These are phyloP conservation scores for Catharanthus roseus DNA, from an alignment of 257 asterid species.

Conservation along the genomic window DNA sequence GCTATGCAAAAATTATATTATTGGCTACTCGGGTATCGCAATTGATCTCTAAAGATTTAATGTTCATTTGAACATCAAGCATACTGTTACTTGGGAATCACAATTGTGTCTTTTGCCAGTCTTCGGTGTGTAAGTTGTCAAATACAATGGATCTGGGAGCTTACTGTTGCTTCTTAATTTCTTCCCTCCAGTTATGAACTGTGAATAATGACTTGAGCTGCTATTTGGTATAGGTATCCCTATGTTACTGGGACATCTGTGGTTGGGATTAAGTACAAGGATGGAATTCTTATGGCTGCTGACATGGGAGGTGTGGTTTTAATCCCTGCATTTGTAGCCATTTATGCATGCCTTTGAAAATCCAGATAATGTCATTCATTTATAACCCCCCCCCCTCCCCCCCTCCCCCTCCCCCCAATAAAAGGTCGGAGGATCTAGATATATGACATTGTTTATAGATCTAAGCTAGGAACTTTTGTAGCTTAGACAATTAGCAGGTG, in stretches of 20 bases:
- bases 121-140: background rate
- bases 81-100: no score
- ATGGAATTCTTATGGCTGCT: conserved; percentile 88
- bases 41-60: no score
- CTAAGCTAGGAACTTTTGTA: background rate
- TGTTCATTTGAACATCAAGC: no score
- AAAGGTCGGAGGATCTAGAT: background rate
- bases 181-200: conserved; percentile 5
- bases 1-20: no score
- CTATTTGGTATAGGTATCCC: conserved; percentile 48
- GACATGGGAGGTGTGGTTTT: conserved; percentile 92
- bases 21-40: no score
- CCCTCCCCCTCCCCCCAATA: no score
- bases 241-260: conserved; percentile 93
- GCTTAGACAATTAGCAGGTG: background rate
- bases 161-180: background rate
- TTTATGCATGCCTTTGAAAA: background rate
- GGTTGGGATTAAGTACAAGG: conserved; percentile 84
- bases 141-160: background rate
- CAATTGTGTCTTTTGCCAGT: background rate
- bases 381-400: no score
- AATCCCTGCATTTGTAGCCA: background rate
- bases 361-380: background rate
- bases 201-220: background rate
- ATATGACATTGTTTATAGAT: background rate